A percentile compares a stretch with the other conserved stretches of the same genome.
phyloP scores from a whole-genome alignment of 139 green algal genomes.

The Picochlorum sp. region DNA sequence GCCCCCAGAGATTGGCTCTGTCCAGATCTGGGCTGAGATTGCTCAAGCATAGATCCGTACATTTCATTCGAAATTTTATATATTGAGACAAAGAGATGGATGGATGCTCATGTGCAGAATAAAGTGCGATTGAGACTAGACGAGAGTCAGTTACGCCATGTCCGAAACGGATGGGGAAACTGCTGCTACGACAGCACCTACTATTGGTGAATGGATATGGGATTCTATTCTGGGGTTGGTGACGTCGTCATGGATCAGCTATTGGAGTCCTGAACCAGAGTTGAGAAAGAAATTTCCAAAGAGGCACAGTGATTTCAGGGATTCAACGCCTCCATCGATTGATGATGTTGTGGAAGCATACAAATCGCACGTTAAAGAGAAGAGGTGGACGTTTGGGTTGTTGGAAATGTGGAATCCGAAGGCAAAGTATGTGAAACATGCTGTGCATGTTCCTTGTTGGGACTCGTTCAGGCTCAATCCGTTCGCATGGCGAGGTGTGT shows the following conservation, averaged over 20 bases:
- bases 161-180: too few species aligned
- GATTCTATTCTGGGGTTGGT: too few species aligned
- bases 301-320: constrained; percentile 25
- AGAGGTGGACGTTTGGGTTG: constrained; percentile 29
- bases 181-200: too few species aligned
- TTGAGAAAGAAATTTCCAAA: constrained; percentile 14
- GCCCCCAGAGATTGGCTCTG: too few species aligned
- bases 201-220: too few species aligned
- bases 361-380: constrained; percentile 14
- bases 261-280: constrained; percentile 10
- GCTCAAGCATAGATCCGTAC: too few species aligned
- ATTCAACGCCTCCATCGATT: constrained; percentile 5
- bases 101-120: too few species aligned
- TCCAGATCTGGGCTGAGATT: too few species aligned
- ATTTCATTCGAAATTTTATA: too few species aligned
- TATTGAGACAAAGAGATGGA: too few species aligned
- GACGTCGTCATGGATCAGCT: background rate
- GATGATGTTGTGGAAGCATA: constrained; percentile 1
- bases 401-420: constrained; percentile 31
- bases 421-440: constrained; percentile 7
- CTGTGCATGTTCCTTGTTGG: constrained; percentile 35
- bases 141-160: too few species aligned
- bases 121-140: too few species aligned
- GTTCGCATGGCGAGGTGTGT: constrained; percentile 23
- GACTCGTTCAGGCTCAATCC: constrained; percentile 29